Base-by-base conservation (phyloP, 176 grass and related monocot species). In the Melocanna baccifera region DNA sequence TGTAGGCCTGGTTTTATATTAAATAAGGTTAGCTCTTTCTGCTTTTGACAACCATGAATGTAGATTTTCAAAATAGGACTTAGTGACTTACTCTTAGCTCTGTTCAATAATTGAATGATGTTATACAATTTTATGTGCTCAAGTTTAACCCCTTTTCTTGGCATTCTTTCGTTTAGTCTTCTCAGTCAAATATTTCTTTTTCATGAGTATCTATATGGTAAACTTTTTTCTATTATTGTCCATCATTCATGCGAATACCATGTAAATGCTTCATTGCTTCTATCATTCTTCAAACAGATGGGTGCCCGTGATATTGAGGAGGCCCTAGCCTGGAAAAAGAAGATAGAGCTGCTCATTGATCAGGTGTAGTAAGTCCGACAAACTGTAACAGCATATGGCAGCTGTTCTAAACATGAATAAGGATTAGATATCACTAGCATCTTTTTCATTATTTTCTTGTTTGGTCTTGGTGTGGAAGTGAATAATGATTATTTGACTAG, bases 331-430 rank as follows among this genome's bases (percentile, higher is more conserved):
- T 98, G 96, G 96, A 98, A 95, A 87, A 91, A 93, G 66, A 95
- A 94, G 74, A 81, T 98, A 68, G 91, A 98, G 81, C 75, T 88
- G 48, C 87, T 95, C 61, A 98, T 98, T 75, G 91, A 95, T 98
- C 96, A 94, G 96, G 93, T 89, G 59, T 69, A 87, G 50, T 22
- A 90, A 20, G 29, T 68, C 66, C 29, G 32, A 34, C 61, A 83
- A 48, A 67, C 25, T 83, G 40, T 68, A 74, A 46, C 32, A 43
- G 8, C 23, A 39, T 58, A 76, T 71, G 16, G 3, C 50, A 75
- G 65, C 68, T 83, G 36, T 18, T 84, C 47, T 57, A 69, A 84
- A 43, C 42, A 76, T 40, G 16, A 53, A 52, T 9, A 71, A 75
- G n/a, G 29, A 62, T 81, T 41, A 45, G 18, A 52, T 69, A 12